Conservation (phyloP, 2,329 filamentous ascomycete genomes). For the Arthroderma sp. region DNA sequence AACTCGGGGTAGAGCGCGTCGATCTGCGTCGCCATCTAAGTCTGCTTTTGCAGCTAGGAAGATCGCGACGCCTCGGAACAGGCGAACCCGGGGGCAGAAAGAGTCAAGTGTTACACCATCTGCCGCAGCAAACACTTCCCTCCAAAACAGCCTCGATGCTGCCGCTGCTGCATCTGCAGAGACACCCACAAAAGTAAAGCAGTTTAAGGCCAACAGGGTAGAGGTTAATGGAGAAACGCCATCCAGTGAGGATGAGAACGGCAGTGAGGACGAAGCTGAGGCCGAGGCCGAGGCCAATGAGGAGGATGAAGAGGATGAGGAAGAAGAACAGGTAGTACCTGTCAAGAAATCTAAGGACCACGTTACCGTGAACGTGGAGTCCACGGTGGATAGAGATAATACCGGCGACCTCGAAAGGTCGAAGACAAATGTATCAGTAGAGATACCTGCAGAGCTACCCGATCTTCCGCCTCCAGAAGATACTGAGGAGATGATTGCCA, state of each 20-base stretch:
- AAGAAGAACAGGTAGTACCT: constrained; percentile 3
- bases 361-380: constrained; percentile 58
- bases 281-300: constrained; percentile 15
- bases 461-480: constrained; percentile 64
- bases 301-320: constrained; percentile 17
- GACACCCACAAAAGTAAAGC: constrained; percentile 14
- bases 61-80: constrained; percentile 40
- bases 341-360: constrained; percentile 21
- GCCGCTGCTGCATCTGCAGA: constrained; percentile 22
- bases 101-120: constrained; percentile 37
- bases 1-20: constrained; percentile 39
- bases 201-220: constrained; percentile 2
- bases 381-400: constrained; percentile 42
- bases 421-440: constrained; percentile 60
- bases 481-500: constrained; percentile 67
- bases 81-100: constrained; percentile 37
- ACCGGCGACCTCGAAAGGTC: constrained; percentile 50
- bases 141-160: constrained; percentile 36
- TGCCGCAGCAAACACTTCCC: constrained; percentile 34
- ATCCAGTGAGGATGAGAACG: constrained; percentile 17
- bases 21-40: constrained; percentile 46
- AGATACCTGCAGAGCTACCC: constrained; percentile 54
- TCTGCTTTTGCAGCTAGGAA: constrained; percentile 40
- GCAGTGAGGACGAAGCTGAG: constrained; percentile 3
- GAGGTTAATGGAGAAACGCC: constrained; percentile 17